Conservation (phyloP, 805 yeast genomes). For the Limtongozyma cylindracea region DNA sequence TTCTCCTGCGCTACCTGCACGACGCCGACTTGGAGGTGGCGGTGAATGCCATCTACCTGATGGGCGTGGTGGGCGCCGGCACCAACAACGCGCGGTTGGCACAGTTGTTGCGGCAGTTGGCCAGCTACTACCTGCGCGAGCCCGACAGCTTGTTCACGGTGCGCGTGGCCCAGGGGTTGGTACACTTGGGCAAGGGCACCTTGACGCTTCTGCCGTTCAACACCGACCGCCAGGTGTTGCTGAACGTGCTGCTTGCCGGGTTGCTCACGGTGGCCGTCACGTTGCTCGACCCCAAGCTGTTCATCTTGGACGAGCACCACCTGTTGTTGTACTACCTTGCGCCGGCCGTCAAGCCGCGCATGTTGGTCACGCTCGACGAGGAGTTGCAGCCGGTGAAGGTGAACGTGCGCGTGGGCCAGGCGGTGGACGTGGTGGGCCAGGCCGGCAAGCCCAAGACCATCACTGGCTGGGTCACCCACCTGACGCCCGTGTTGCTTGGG, state of each 20-base stretch:
- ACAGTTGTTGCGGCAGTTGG: conserved; percentile 82
- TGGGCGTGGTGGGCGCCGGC: conserved; percentile 98
- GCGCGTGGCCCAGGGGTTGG: conserved; percentile 82
- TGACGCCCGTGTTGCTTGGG: conserved; percentile 85
- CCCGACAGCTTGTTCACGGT: conserved; percentile 82
- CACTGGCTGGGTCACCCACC: conserved; percentile 98
- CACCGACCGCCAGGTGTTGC: conserved; percentile 65
- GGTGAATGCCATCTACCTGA: conserved; percentile 77
- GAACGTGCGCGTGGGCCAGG: conserved; percentile 95
- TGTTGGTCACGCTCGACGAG: conserved; percentile 82
- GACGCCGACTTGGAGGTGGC: conserved; percentile 90
- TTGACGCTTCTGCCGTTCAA: conserved; percentile 73
- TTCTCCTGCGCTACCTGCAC: conserved; percentile 87
- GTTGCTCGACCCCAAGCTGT: conserved; percentile 62
- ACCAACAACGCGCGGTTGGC: conserved; percentile 96
- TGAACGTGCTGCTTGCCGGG: conserved; percentile 78
- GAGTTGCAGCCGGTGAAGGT: conserved; percentile 79
- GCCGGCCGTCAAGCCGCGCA: conserved; percentile 79
- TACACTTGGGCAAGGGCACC: conserved; percentile 93
- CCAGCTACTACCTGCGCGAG: conserved; percentile 77
- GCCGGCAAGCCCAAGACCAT: conserved; percentile 98
- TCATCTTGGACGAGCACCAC: conserved; percentile 56
- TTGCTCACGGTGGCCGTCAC: conserved; percentile 66
- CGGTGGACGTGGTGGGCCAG: conserved; percentile 96
- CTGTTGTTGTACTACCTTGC: conserved; percentile 67